phyloP scores from a whole-genome alignment of 1,284 basidiomycete species.

The Vanrija sp. region DNA sequence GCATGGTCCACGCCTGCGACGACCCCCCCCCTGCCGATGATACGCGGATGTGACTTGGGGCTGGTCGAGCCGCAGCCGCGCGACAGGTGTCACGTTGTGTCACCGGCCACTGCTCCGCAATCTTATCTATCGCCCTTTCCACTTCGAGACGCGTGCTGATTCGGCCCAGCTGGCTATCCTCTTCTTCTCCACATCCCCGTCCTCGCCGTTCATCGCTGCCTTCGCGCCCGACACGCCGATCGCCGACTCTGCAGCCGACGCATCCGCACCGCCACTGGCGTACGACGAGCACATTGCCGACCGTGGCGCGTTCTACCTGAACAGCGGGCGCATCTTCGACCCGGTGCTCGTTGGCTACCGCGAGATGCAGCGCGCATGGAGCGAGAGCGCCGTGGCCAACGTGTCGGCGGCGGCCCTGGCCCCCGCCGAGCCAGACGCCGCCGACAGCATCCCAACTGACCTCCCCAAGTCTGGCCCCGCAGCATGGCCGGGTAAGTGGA shows the following conservation, averaged over 20 bases:
- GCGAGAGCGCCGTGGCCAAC: background rate
- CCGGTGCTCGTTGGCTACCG: conserved; percentile 32
- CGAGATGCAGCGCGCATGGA: conserved; percentile 18
- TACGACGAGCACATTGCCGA: conserved; percentile 19
- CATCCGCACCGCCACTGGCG: background rate
- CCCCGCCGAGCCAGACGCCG: background rate
- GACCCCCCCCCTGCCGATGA: background rate
- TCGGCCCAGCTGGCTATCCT: conserved; percentile 28
- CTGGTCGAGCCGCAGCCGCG: background rate
- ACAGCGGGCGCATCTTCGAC: conserved; percentile 32
- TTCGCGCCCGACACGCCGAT: conserved; percentile 3
- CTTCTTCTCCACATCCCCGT: conserved; percentile 37
- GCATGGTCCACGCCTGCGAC: no score
- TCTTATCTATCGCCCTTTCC: background rate
- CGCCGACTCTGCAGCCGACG: background rate
- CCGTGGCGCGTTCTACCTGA: conserved; percentile 29
- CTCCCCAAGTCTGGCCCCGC: background rate
- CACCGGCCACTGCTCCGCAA: background rate
- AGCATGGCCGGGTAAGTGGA: conserved; percentile 10
- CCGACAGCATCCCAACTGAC: background rate
- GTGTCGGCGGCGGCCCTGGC: background rate
- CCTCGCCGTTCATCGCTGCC: conserved; percentile 36
- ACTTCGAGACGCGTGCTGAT: background rate
- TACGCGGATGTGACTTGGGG: background rate
- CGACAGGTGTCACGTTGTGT: background rate